Conservation (phyloP, 2,329 filamentous ascomycete genomes). For the Chrysoporthe cubensis region DNA sequence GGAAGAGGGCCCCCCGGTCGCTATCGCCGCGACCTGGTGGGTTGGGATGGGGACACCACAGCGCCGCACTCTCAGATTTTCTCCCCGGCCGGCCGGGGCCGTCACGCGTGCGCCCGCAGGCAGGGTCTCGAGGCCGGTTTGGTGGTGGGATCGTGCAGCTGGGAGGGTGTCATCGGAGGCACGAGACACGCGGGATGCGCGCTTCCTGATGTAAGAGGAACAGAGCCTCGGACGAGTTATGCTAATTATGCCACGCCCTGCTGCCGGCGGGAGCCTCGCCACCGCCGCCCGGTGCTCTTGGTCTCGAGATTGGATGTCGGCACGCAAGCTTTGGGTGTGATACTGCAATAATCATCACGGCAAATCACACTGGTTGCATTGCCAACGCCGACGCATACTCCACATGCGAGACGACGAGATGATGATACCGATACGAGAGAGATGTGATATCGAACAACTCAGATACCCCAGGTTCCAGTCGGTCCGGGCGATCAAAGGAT, state of each 20-base stretch:
- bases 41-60: neutral
- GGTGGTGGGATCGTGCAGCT: conserved; percentile 8
- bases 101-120: neutral
- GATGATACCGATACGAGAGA: neutral
- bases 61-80: conserved; percentile 7
- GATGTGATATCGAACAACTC: neutral
- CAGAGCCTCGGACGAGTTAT: neutral
- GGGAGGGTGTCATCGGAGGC: conserved; percentile 20
- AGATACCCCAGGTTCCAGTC: neutral
- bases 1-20: neutral
- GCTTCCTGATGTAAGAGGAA: conserved; percentile 7
- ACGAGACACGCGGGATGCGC: conserved; percentile 9
- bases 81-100: neutral
- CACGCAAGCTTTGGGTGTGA: neutral
- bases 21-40: conserved; percentile 1
- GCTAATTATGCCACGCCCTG: conserved; percentile 6
- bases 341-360: neutral
- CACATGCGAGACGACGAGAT: conserved; percentile 7
- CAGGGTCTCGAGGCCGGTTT: neutral
- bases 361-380: conserved; percentile 9
- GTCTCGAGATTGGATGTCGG: neutral
- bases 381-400: neutral
- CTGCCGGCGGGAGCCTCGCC: neutral
- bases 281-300: neutral
- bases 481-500: neutral